These are phyloP conservation scores for Metschnikowia santaceciliae DNA, from an alignment of 805 yeast genomes.

Conservation along the genomic window DNA sequence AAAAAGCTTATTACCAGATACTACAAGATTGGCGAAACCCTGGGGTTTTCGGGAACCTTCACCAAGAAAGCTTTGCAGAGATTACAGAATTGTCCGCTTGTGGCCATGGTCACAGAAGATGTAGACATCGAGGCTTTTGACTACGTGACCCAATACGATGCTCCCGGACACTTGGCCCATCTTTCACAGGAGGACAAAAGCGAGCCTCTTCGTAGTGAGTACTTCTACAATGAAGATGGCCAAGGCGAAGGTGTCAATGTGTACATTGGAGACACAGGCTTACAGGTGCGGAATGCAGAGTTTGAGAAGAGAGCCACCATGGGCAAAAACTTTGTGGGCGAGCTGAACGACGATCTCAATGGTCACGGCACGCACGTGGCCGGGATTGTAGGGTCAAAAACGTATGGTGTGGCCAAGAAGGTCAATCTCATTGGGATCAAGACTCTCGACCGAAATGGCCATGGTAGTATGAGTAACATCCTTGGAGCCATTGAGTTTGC, in stretches of 20 bases:
- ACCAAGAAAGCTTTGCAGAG: conserved; percentile 44
- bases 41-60: conserved; percentile 65
- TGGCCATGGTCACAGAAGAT: conserved; percentile 69
- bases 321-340: conserved; percentile 16
- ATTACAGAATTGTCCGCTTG: conserved; percentile 54
- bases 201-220: conserved; percentile 31
- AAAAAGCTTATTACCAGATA: conserved; percentile 46
- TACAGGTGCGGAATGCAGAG: conserved; percentile 11
- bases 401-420: conserved; percentile 50
- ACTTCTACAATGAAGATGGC: conserved; percentile 43
- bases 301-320: conserved; percentile 13
- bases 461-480: conserved; percentile 65
- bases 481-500: conserved; percentile 66
- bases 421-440: conserved; percentile 56
- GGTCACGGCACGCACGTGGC: conserved; percentile 62
- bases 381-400: conserved; percentile 47
- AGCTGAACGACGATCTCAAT: conserved; percentile 32
- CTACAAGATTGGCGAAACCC: conserved; percentile 66
- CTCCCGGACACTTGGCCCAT: conserved; percentile 67
- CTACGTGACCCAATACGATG: conserved; percentile 34
- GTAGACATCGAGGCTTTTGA: conserved; percentile 55
- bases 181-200: conserved; percentile 42
- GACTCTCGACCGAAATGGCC: conserved; percentile 63
- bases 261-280: conserved; percentile 18
- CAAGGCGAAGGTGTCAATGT: conserved; percentile 39